phyloP scores from a whole-genome alignment of 208 protist genomes.

The Leishmania arabica region DNA sequence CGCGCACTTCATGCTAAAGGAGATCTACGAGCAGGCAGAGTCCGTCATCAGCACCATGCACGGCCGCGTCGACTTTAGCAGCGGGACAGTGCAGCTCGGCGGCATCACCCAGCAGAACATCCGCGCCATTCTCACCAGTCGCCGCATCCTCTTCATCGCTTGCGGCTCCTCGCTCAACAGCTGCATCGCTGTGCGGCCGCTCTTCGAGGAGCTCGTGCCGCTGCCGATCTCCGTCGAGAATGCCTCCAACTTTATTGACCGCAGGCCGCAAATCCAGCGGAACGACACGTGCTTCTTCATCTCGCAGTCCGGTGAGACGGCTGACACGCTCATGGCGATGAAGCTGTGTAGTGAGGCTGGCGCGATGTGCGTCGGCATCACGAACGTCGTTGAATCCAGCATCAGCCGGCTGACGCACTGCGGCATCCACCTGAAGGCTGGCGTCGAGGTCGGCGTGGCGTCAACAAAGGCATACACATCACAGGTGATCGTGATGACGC shows the following conservation, averaged over 20 bases:
- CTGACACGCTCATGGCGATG: slow-evolving; percentile 91
- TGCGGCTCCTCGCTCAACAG: slow-evolving; percentile 96
- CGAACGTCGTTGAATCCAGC: slow-evolving; percentile 94
- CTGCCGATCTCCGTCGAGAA: slow-evolving; percentile 91
- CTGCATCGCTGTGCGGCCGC: slow-evolving; percentile 81
- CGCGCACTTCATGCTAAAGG: slow-evolving; percentile 97
- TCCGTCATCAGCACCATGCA: slow-evolving; percentile 92
- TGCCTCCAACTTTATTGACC: slow-evolving; percentile 94
- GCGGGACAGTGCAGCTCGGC: slow-evolving; percentile 74
- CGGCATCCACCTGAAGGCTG: slow-evolving; percentile 91
- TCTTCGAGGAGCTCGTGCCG: slow-evolving; percentile 93
- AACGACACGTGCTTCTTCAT: slow-evolving; percentile 94
- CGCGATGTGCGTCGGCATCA: slow-evolving; percentile 90
- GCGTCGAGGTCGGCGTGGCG: slow-evolving; percentile 95
- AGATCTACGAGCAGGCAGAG: slow-evolving; percentile 97
- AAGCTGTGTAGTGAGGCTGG: slow-evolving; percentile 78
- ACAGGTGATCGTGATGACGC: slow-evolving; percentile 90
- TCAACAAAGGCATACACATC: slow-evolving; percentile 98
- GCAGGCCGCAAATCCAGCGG: slow-evolving; percentile 65
- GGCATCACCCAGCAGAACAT: slow-evolving; percentile 71
- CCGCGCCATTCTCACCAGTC: slow-evolving; percentile 45
- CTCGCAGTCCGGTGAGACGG: slow-evolving; percentile 95
- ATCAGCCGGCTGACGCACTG: slow-evolving; percentile 89
- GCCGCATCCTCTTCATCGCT: slow-evolving; percentile 92
- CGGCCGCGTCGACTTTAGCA: slow-evolving; percentile 88